Conservation (phyloP, 306 rosid species). For the Purshia tridentata region DNA sequence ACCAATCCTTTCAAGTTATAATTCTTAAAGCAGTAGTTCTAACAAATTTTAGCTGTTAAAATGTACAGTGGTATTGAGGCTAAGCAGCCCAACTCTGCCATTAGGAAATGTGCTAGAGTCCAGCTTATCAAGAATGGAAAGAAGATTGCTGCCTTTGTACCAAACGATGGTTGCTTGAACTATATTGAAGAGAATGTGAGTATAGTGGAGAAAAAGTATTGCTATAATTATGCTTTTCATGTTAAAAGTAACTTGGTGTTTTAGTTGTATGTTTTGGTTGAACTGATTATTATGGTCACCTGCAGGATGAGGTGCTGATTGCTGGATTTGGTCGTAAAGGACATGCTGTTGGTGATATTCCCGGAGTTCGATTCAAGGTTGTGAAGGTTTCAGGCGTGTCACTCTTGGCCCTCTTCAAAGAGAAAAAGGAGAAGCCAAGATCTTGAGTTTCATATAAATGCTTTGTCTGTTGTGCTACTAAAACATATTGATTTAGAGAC, state of each 20-base stretch:
- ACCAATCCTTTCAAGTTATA: not conserved
- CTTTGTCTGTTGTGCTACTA: not conserved
- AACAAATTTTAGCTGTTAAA: not conserved
- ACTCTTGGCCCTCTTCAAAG: constrained; percentile 61
- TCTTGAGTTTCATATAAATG: constrained; percentile 28
- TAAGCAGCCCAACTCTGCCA: constrained; percentile 70
- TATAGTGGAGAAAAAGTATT: not conserved
- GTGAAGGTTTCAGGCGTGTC: constrained; percentile 70
- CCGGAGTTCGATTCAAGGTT: constrained; percentile 66
- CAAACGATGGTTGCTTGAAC: constrained; percentile 69
- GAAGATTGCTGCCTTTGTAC: constrained; percentile 71
- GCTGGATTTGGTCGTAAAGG: constrained; percentile 68
- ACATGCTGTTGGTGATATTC: constrained; percentile 68
- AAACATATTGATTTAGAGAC: too few species aligned
- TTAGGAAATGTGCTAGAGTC: constrained; percentile 67
- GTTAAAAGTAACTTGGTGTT: too few species aligned
- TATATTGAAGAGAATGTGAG: constrained; percentile 63
- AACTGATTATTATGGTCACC: not conserved
- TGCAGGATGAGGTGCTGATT: constrained; percentile 68
- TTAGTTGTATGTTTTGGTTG: not conserved
- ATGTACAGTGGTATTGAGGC: constrained; percentile 62
- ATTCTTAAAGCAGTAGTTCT: not conserved
- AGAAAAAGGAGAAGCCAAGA: constrained; percentile 70
- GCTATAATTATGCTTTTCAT: not conserved
- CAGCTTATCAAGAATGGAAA: constrained; percentile 63